A percentile compares a stretch with the other conserved stretches of the same genome.
Conservation (phyloP, 225 moss, liverwort and hornwort genomes). For the Bryoerythrophyllum caledonicum region DNA sequence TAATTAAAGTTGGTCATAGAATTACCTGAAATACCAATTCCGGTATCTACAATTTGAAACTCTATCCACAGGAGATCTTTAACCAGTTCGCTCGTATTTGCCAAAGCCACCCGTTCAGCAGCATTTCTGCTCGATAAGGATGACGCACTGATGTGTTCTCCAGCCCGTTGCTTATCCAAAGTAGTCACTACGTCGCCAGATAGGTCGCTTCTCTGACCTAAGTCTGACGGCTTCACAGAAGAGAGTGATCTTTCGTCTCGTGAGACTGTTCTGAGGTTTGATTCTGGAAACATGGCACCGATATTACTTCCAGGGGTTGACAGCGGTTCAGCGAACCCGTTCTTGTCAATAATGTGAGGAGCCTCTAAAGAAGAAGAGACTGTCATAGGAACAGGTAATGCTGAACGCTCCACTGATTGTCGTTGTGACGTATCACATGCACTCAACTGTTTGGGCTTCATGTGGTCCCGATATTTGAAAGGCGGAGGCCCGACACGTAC, state of each 20-base stretch:
- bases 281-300: constrained; percentile 10
- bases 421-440: constrained; percentile 8
- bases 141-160: constrained; percentile 13
- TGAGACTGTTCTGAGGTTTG: constrained; percentile 12
- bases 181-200: neutral
- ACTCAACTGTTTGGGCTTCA: constrained; percentile 6
- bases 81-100: constrained; percentile 20
- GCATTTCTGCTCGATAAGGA: constrained; percentile 12
- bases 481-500: constrained; percentile 42
- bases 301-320: constrained; percentile 9
- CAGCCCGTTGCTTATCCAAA: constrained; percentile 19
- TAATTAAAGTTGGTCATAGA: neutral
- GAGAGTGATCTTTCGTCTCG: constrained; percentile 2
- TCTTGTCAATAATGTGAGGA: neutral
- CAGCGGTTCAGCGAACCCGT: constrained; percentile 11
- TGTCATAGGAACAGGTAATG: constrained; percentile 9
- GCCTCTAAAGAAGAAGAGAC: constrained; percentile 9
- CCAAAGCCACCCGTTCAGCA: constrained; percentile 18
- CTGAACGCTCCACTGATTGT: constrained; percentile 3
- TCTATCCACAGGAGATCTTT: constrained; percentile 53
- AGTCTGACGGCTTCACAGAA: constrained; percentile 12
- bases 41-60: constrained; percentile 70
- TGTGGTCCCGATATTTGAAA: constrained; percentile 13
- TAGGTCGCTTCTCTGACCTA: neutral
- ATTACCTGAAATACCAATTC: constrained; percentile 83